Conservation (phyloP, 495 filamentous ascomycete genomes). For the Hypoxylon fuscum region DNA sequence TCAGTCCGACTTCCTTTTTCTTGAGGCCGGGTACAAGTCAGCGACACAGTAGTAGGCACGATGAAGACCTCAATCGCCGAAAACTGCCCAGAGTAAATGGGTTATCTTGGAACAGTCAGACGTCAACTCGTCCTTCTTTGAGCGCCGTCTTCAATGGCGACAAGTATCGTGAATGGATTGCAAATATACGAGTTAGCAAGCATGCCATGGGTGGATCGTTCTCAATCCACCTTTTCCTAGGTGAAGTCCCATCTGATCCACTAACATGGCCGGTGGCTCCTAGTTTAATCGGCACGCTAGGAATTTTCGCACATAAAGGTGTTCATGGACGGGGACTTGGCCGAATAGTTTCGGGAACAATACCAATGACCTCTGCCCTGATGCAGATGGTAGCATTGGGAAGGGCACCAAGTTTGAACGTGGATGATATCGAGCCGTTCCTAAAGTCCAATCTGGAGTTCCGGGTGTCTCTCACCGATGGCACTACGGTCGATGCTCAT, state of each 20-base stretch:
- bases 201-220: constrained; percentile 64
- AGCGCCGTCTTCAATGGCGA: constrained; percentile 40
- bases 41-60: constrained; percentile 3
- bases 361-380: constrained; percentile 66
- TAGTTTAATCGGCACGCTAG: constrained; percentile 63
- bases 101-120: constrained; percentile 35
- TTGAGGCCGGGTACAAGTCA: constrained; percentile 13
- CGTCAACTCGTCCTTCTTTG: constrained; percentile 26
- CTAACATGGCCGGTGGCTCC: constrained; percentile 52
- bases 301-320: constrained; percentile 57
- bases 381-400: constrained; percentile 50
- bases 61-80: background rate
- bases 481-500: constrained; percentile 28
- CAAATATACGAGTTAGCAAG: constrained; percentile 65
- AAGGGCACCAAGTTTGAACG: constrained; percentile 52
- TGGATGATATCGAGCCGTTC: constrained; percentile 52
- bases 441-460: constrained; percentile 55
- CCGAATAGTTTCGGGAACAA: constrained; percentile 57
- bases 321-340: constrained; percentile 15
- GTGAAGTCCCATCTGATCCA: constrained; percentile 52
- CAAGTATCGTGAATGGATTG: constrained; percentile 66
- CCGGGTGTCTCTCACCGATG: constrained; percentile 47
- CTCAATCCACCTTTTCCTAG: constrained; percentile 69
- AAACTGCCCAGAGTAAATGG: constrained; percentile 9
- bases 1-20: constrained; percentile 50